These are phyloP conservation scores for Magnaporthiopsis incrustans DNA, from an alignment of 2,329 filamentous ascomycete species.

Conservation along the genomic window DNA sequence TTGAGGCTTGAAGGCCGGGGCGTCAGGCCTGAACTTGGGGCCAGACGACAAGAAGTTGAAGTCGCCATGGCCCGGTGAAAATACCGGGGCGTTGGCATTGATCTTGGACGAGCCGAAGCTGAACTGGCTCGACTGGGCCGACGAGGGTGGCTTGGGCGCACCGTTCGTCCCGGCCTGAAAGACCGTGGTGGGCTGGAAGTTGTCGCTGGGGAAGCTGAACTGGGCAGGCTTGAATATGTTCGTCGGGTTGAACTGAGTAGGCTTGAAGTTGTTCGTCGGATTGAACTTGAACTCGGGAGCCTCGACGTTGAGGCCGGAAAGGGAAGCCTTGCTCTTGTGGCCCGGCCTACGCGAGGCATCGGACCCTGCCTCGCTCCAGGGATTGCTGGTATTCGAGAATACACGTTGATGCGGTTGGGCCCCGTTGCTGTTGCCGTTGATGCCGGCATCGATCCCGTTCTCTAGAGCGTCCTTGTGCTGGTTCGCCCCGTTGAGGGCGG, in stretches of 20 bases:
- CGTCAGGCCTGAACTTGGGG: slow-evolving; percentile 67
- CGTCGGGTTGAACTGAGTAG: slow-evolving; percentile 40
- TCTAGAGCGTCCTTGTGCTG: background rate
- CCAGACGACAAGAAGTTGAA: slow-evolving; percentile 63
- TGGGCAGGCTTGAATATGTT: slow-evolving; percentile 41
- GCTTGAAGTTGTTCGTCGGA: slow-evolving; percentile 42
- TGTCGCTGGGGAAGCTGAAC: slow-evolving; percentile 39
- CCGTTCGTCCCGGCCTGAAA: slow-evolving; percentile 30
- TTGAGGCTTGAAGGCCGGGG: slow-evolving; percentile 66
- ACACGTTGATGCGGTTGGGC: slow-evolving; percentile 41
- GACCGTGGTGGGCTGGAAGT: slow-evolving; percentile 36
- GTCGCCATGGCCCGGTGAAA: slow-evolving; percentile 57
- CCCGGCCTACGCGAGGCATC: slow-evolving; percentile 35
- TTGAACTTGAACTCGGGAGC: slow-evolving; percentile 85
- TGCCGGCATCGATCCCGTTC: background rate
- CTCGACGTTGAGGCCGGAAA: slow-evolving; percentile 78
- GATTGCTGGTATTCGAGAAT: slow-evolving; percentile 52
- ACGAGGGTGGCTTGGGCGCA: slow-evolving; percentile 24
- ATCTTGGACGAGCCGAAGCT: slow-evolving; percentile 44
- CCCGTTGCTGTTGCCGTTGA: background rate
- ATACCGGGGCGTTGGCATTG: slow-evolving; percentile 61
- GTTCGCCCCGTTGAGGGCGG: background rate
- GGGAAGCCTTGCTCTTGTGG: slow-evolving; percentile 61
- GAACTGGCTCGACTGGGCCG: slow-evolving; percentile 30
- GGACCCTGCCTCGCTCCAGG: slow-evolving; percentile 47